Evolutionary conservation across 1,284 basidiomycete genomes (phyloP).

Genomic region (Cutaneotrichosporon cavernicola): DNA sequence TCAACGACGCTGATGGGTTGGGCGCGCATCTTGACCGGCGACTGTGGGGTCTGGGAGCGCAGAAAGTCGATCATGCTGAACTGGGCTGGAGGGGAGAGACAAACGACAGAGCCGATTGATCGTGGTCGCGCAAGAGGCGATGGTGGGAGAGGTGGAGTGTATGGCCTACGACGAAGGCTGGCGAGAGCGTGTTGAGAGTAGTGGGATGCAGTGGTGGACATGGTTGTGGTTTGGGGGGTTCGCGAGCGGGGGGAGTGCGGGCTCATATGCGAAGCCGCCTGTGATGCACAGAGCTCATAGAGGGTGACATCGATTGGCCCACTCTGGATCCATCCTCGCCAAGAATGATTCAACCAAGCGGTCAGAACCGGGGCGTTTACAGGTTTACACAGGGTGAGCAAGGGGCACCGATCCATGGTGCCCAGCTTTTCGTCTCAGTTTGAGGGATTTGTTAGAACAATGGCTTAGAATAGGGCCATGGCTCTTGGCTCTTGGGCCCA

Average conservation of each 20-base stretch:
- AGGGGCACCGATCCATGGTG: too few species aligned
- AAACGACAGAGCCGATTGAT: neutral
- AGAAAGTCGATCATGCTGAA: slow-evolving; percentile 10
- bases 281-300: too few species aligned
- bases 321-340: too few species aligned
- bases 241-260: neutral
- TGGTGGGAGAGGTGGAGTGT: neutral
- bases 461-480: too few species aligned
- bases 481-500: too few species aligned
- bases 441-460: too few species aligned
- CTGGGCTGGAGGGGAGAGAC: neutral
- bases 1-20: slow-evolving; percentile 2
- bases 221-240: neutral
- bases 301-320: too few species aligned
- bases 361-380: too few species aligned
- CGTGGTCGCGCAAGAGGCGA: neutral
- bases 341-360: too few species aligned
- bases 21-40: neutral
- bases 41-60: slow-evolving; percentile 1
- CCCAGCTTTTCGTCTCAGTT: too few species aligned
- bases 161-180: neutral
- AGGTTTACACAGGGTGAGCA: too few species aligned
- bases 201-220: slow-evolving; percentile 2
- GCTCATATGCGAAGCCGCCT: neutral
- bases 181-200: slow-evolving; percentile 6